Evolutionary conservation across 2,329 filamentous ascomycete species (phyloP), one percentile per base, ranked within the genome.

Genomic region (Alternaria conjuncta): DNA sequence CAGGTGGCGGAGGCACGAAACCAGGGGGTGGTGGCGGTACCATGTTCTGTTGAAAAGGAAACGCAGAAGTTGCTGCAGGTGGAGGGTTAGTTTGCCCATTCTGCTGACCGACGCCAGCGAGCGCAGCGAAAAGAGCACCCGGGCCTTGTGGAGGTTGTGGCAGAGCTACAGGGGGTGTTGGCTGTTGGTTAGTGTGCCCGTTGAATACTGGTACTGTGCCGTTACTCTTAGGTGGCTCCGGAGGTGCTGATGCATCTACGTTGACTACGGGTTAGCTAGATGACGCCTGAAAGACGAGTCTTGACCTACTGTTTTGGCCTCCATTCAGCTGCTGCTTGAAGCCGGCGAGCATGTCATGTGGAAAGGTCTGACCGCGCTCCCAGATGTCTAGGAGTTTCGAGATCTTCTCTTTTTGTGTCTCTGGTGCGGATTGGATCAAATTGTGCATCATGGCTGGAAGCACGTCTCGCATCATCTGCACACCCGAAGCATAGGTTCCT

Each of bases 381-480:
- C 96, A 99, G 71, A 99, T 99, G 79, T 97, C 94, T 82, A 98
- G 85, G 73, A 99, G 88, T 81, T 98, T 98, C 79, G 87, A 90
- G 81, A 98, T 95, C 85, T 97, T 98, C 80, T 97, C 93, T 62
- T 97, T 98, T 88, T 99, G 96, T 84, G 96, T 93, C 80, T 92
- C 89, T 61, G 96, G 96, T 73, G 93, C 92, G 76, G 89, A 90
- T 80, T 92, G 90, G 81, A 96, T 88, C 79, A 97, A 95, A 82
- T 98, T 95, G 87, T 92, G 94, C 91, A 99, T 97, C 83, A 99
- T 85, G 73, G 91, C 89, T 70, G 95, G 94, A 80, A 99, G 89
- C 78, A 97, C 86, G 84, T 97, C 94, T 80, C 94, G 97, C 84
- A 98, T 93, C 89, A 93, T 92, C 88, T 97, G 91, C 78, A 98